phyloP scores from a whole-genome alignment of 1,284 basidiomycete genomes.

The Cerrena zonata region DNA sequence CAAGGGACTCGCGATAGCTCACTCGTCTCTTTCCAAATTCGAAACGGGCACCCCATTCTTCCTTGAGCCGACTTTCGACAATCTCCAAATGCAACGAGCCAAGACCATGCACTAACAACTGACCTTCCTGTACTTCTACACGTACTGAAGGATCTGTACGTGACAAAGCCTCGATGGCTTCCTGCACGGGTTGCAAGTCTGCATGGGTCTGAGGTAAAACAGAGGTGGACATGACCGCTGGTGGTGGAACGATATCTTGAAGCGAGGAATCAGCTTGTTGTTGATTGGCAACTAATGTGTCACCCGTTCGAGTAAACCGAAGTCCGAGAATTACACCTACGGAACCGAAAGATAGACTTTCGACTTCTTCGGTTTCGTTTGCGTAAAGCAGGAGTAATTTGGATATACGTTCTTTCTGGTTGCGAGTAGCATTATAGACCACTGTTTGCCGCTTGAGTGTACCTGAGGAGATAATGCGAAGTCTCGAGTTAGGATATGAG shows the following conservation, averaged over 20 bases:
- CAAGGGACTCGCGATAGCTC: slow-evolving; percentile 72
- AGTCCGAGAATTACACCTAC: slow-evolving; percentile 83
- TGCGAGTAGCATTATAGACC: slow-evolving; percentile 65
- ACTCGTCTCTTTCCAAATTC: slow-evolving; percentile 75
- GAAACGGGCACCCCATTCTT: slow-evolving; percentile 78
- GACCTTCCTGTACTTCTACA: slow-evolving; percentile 72
- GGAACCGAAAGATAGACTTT: slow-evolving; percentile 75
- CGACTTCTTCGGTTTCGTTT: slow-evolving; percentile 72
- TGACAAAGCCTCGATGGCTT: slow-evolving; percentile 68
- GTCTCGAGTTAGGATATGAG: too few species aligned
- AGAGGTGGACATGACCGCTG: slow-evolving; percentile 73
- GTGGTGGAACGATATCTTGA: slow-evolving; percentile 66
- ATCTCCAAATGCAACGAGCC: slow-evolving; percentile 86
- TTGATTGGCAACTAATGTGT: slow-evolving; percentile 63
- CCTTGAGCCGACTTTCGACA: slow-evolving; percentile 68
- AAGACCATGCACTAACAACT: slow-evolving; percentile 78
- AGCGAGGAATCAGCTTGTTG: slow-evolving; percentile 38
- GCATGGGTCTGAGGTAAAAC: slow-evolving; percentile 79
- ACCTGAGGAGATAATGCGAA: slow-evolving; percentile 46
- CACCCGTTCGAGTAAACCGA: slow-evolving; percentile 81
- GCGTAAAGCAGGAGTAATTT: slow-evolving; percentile 82
- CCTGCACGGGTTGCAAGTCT: slow-evolving; percentile 70
- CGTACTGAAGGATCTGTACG: slow-evolving; percentile 84
- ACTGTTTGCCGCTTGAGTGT: slow-evolving; percentile 59
- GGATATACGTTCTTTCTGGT: slow-evolving; percentile 67